Base-by-base conservation (phyloP, 164 flowering plant genomes). In the Chloranthus sessilifolius region DNA sequence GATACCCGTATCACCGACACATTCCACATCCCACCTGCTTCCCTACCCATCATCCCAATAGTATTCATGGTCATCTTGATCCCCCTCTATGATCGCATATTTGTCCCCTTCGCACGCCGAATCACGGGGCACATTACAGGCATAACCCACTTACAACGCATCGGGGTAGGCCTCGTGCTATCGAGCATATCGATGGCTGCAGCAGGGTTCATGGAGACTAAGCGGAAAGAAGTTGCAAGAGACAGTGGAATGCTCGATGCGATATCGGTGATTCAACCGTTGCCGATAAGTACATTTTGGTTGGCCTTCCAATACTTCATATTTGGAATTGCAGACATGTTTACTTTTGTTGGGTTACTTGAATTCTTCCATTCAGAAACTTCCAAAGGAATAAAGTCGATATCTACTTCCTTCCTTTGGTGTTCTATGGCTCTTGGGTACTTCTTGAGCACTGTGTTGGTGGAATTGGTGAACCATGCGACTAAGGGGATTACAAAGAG, bases 361-460 rank as follows among this genome's bases (percentile, higher is more conserved):
- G 77, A 80, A 34, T 73, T 77, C 40, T 77, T 80, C 67, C 75
- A 80, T 58, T 73, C 75, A 0, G 72, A 80, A 44, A 68, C 80
- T 7, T 82, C 85, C 0, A 67, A 62, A 37, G 70, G 39, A 7
- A 33, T 80, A 25, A 77, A 73, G 42, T 53, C 76, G 9, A 27
- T 77, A 7, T 70, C 80, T 1, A 74, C 80, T 27, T 67, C 71
- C 38, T 73, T 74, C 42, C 61, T 73, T 1, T 77, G 82, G 85
- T 48, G 61, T 48, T 75, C 80, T 5, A 64, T 71, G 70, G 76
- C 80, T 0, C 25, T 76, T 24, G 85, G 81, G 22, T 79, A 70
- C 42, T 79, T 43, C 52, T 34, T 76, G 27, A 79, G 82, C 50
- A 61, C 78, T 14, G 54, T 80, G 1, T 10, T 80, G 58, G 78